Evolutionary conservation across 2,329 filamentous ascomycete genomes (phyloP).

Genomic region (Eutypella sp.): DNA sequence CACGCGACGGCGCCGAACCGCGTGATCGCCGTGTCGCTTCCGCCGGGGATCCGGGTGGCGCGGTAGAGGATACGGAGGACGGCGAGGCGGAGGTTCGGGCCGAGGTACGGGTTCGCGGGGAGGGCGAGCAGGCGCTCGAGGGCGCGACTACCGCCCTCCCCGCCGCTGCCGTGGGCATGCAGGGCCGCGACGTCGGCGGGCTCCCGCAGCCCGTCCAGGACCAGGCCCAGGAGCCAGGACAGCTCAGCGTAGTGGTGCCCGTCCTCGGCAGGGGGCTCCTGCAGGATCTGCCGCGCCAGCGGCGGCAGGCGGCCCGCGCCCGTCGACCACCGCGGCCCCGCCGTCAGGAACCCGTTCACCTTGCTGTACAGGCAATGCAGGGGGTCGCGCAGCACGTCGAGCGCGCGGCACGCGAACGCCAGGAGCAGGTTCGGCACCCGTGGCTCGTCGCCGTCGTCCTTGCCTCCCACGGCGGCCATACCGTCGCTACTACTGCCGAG

Average conservation of each 20-base stretch:
- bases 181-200: constrained; percentile 22
- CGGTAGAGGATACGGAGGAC: constrained; percentile 24
- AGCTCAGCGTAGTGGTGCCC: constrained; percentile 27
- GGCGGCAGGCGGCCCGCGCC: constrained; percentile 68
- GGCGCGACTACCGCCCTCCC: too few species aligned
- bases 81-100: constrained; percentile 20
- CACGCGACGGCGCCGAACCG: constrained; percentile 27
- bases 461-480: background rate
- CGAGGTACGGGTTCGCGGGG: constrained; percentile 22
- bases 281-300: constrained; percentile 56
- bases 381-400: constrained; percentile 69
- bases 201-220: constrained; percentile 25
- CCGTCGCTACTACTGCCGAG: constrained; percentile 29
- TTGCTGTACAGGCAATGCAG: constrained; percentile 81
- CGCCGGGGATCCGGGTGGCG: constrained; percentile 22
- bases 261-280: constrained; percentile 39
- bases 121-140: constrained; percentile 46
- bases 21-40: constrained; percentile 28
- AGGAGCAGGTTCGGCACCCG: constrained; percentile 69
- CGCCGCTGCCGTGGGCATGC: constrained; percentile 26
- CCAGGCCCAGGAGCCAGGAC: constrained; percentile 27
- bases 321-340: constrained; percentile 69
- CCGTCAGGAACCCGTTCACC: constrained; percentile 77
- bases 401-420: constrained; percentile 67
- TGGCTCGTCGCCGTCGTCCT: constrained; percentile 30